Evolutionary conservation across 2,329 filamentous ascomycete species (phyloP).

Genomic region (Fusarium sp.): DNA sequence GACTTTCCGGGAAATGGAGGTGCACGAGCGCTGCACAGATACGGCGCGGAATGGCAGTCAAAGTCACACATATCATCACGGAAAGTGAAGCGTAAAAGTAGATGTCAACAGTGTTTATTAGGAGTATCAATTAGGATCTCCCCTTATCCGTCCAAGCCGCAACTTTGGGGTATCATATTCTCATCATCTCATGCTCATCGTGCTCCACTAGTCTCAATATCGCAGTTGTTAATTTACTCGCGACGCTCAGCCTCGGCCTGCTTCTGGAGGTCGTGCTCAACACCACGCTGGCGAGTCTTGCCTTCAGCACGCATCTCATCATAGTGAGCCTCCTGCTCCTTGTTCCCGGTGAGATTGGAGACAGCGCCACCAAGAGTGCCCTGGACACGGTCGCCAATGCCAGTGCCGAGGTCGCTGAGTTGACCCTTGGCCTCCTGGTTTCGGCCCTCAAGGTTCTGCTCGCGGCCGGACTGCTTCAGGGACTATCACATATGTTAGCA

Average conservation of each 20-base stretch:
- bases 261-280: constrained; percentile 84
- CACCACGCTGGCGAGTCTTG: constrained; percentile 86
- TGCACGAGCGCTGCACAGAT: background rate
- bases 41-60: too few species aligned
- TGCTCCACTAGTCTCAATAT: constrained; percentile 9
- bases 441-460: constrained; percentile 86
- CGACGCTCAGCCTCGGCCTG: constrained; percentile 65
- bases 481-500: constrained; percentile 56
- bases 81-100: background rate
- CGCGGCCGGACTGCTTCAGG: constrained; percentile 78
- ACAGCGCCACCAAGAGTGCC: constrained; percentile 79
- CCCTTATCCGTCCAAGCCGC: constrained; percentile 20
- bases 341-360: constrained; percentile 80
- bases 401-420: constrained; percentile 77
- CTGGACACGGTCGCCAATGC: constrained; percentile 74
- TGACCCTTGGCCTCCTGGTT: constrained; percentile 87
- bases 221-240: constrained; percentile 15
- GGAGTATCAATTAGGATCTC: constrained; percentile 20
- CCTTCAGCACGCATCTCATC: constrained; percentile 81
- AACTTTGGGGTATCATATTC: constrained; percentile 41
- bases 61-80: background rate
- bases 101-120: constrained; percentile 25
- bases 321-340: constrained; percentile 72
- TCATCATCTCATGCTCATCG: constrained; percentile 24
- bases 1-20: too few species aligned